Base-by-base conservation (phyloP, 805 yeast genomes). In the Candida corydali region DNA sequence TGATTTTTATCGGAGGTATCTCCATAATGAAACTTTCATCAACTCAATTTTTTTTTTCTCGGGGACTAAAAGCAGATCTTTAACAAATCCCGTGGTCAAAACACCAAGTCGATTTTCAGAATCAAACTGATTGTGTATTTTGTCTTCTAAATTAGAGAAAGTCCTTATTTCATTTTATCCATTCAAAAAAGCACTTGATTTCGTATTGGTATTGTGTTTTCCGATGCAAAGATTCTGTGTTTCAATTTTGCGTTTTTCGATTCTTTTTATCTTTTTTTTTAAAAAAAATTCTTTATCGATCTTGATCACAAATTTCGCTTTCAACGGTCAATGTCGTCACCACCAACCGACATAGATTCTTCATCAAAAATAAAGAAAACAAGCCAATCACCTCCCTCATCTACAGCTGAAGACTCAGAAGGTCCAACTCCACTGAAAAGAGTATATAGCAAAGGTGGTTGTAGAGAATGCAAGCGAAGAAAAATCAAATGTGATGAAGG, bases 401-500 rank as follows among this genome's bases (percentile, higher is more conserved):
- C 17, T 8, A 5, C 28, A 3, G 5, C 15, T 26, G 17, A n/a
- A 3, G 28, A 26, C 5, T 8, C 11, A 5, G 28, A 26, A 12
- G 16, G 28, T 6, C 3, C 16, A 4, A 4, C 5, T 5, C 3
- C 34, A 11, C 40, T 40, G 18, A 43, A 43, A 17, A 18, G 47
- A 16, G 35, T 43, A 3, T 65, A 65, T 44, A 54, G 59, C 43
- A 63, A 61, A 37, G 57, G 54, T 9, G 71, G 71, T 4, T 65
- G 71, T 44, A 44, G 59, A 23, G 70, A 65, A 41, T 65, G 71
- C 42, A 65, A 65, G 40, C 50, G 70, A 29, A 51, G 71, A 14
- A 65, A 65, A 37, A 65, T 65, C 39, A 65, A 65, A 39, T 65
- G 71, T 40, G 70, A 64, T 38, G 71, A 65, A 49, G 59, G 51